Evolutionary conservation across 148 eudicot species (phyloP), one percentile per base, ranked within the genome.

Genomic region (Vaccinium darrowii): DNA sequence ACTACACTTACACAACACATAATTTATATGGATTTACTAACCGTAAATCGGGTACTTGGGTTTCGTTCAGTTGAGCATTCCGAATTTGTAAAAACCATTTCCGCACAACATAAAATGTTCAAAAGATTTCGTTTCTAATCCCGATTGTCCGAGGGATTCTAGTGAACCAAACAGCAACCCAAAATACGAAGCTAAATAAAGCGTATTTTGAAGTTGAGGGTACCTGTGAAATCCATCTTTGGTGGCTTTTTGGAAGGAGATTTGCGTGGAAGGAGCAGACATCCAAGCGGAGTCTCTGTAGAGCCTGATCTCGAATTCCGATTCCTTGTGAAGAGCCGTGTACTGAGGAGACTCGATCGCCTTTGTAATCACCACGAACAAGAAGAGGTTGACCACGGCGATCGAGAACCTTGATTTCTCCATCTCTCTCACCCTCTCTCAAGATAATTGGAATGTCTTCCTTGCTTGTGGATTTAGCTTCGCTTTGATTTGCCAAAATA

Each of bases 181-280:
- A 60, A 56, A 56, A 56, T 14, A 56, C 5, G 18, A 56, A 56
- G 16, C 58, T 4, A 11, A 3, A 12, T 25, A 23, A 25, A 67
- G 30, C 73, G 73, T 3, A 65, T 25, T 0, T 67, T 67, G 36
- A 67, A 67, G 27, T 21, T n/a, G 36, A 67, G 73, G 36, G 74
- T 14, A 95, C 98, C 98, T 90, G 90, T 95, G 98, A 83, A 92
- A 94, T 27, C 98, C 98, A 18, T 89, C 56, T 84, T 81, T 90
- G 86, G 98, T 94, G 84, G 98, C 98, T 87, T 93, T 90, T 7
- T 89, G 85, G 76, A 95, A 95, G 85, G 98, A 94, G 56, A 86
- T 91, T 1, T 93, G 89, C 10, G 87, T 86, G 78, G 86, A 87
- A 1, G 87, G 88, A 27, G 98, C 91, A 51, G 92, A 84, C 95